Conservation (phyloP, 805 yeast species). For the Hanseniaspora meyeri region DNA sequence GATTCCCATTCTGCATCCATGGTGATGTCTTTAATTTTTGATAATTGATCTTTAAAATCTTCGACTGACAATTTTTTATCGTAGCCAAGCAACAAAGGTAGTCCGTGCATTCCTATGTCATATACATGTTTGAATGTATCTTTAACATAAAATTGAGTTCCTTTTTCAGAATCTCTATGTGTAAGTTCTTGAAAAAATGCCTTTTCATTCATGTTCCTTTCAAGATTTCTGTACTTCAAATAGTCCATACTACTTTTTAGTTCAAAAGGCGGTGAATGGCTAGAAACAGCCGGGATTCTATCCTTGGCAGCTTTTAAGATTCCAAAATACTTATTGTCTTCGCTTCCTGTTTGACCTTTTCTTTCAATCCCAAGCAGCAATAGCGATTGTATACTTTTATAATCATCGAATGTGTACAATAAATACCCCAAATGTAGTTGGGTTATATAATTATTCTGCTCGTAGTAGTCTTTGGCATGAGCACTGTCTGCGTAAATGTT, state of each 20-base stretch:
- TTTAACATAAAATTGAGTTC: not conserved
- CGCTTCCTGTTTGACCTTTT: not conserved
- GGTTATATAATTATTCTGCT: not conserved
- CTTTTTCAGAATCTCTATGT: not conserved
- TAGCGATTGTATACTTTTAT: not conserved
- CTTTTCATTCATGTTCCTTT: not conserved
- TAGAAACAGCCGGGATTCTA: no score
- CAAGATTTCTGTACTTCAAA: not conserved
- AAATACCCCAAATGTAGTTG: not conserved
- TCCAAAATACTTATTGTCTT: no score
- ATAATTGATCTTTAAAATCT: not conserved
- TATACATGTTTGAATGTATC: not conserved
- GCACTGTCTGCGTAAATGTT: not conserved
- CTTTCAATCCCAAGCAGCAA: not conserved
- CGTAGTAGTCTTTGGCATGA: not conserved
- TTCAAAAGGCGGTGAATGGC: no score
- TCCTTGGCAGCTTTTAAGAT: no score
- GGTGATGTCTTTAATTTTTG: constrained; percentile 54
- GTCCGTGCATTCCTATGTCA: not conserved
- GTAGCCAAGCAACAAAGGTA: constrained; percentile 1
- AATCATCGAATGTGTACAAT: not conserved
- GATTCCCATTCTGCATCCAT: constrained; percentile 74
- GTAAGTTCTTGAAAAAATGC: not conserved
- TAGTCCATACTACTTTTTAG: not conserved
- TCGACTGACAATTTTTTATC: not conserved